Evolutionary conservation across 1,139 yeast genomes (phyloP), one percentile per base, ranked within the genome.

Genomic region (Magnusiomyces starmeri): DNA sequence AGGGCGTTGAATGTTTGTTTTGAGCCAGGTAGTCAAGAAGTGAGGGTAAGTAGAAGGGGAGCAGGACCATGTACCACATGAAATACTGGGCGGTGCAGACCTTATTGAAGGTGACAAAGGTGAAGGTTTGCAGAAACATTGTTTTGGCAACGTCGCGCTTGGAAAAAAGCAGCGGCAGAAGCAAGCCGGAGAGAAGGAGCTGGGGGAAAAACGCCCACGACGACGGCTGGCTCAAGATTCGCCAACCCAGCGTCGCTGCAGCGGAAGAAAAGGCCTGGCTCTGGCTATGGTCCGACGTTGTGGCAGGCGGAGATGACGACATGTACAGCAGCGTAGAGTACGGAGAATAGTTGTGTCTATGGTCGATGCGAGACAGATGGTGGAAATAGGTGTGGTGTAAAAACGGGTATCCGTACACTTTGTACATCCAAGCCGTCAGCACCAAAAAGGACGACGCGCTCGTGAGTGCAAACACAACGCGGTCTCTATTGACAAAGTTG

Each of bases 51-150:
- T 74, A 82, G 52, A 86, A 79, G 1, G 97, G 97, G 47, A 89
- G 68, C 60, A 89, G 79, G 16, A 89, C 87, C 63, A 92, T 71
- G 65, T 83, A 89, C 97, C 98, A 92, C 60, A 90, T 81, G 67
- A 92, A 92, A 67, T 92, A 92, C 62, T 73, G 75, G 1, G 96
- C 87, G 0, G 98, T 92, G 62, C 95, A 85, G 35, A 92, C 97
- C 69, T 92, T 92, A 72, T 92, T 92, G 70, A 84, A 88, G 1
- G 94, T 76, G 35, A 90, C 96, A 70, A 92, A 92, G 27, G 88
- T 78, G 67, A 88, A 83, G 1, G 98, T 92, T 68, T 90, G 97
- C n/a, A 89, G 66, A 63, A 90, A 87, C 57, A 88, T 67, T 21
- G 89, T 78, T 43, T 84, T 76, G n/a, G 81, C 67, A 27, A 85